Evolutionary conservation across 2,329 filamentous ascomycete genomes (phyloP), one percentile per base, ranked within the genome.

Genomic region (Ophiostoma sp.): DNA sequence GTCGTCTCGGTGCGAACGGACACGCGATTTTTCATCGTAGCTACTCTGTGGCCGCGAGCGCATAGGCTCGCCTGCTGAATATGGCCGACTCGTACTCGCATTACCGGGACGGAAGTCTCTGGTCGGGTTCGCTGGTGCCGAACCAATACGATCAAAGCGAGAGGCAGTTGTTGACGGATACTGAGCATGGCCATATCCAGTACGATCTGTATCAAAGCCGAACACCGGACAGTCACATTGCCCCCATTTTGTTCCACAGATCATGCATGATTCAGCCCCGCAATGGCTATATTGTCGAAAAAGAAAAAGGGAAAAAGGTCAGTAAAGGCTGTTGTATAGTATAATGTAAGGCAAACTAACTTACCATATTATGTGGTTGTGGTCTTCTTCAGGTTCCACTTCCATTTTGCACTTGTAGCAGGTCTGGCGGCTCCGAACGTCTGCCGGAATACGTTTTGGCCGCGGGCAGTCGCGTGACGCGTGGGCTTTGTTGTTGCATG

Each of bases 351-450:
- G 36, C 9, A 19, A 31, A 33, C 2, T 6, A 68, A 82, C 89
- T 82, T 84, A 93, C 91, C 94, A 97, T 36, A 90, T 94, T 89
- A 97, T 95, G 80, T 95, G 94, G 82, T 95, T 95, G 81, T 92
- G 94, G 61, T 93, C 93, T 80, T 95, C 92, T 77, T 91, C 91
- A 69, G 94, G 83, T 80, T 97, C 92, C 61, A 97, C 92, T 84
- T 93, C 86, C 52, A 88, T 85, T 76, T 87, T 89, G 82, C 94
- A 97, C 75, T 86, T 90, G 79, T 90, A 91, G 80, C 93, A 97
- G 64, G 89, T 86, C 80, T 93, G 91, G 91, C 91, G 95, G 31
- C 92, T 91, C 76, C 90, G 89, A 7, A 90, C 91, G 74, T 91
- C 85, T 69, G 89, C 86, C 3, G 93, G 83, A n/a, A 92, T 84